These are phyloP conservation scores for Aplosporella prunicola DNA, from an alignment of 2,329 filamentous ascomycete genomes.

Conservation along the genomic window DNA sequence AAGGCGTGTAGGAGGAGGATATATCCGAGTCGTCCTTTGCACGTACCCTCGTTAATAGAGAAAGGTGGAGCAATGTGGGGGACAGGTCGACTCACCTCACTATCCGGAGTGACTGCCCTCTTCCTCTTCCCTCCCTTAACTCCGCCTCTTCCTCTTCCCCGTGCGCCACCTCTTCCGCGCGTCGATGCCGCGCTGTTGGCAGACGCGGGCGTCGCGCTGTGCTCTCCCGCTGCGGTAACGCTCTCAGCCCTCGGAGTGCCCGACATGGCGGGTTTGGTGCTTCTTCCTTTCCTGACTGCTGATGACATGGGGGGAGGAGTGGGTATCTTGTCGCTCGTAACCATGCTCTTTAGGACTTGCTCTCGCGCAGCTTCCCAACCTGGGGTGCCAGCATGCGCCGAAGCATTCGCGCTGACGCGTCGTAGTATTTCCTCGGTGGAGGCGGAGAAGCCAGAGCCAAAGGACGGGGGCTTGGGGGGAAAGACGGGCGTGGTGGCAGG, in stretches of 20 bases:
- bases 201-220: constrained; percentile 12
- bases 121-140: constrained; percentile 31
- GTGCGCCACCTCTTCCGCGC: constrained; percentile 29
- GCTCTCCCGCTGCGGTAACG: constrained; percentile 18
- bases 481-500: constrained; percentile 2
- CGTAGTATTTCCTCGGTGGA: constrained; percentile 35
- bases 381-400: constrained; percentile 24
- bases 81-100: constrained; percentile 22
- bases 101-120: constrained; percentile 27
- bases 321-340: constrained; percentile 34
- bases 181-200: constrained; percentile 18
- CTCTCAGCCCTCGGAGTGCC: constrained; percentile 26
- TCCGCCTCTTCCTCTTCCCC: constrained; percentile 28
- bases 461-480: constrained; percentile 3
- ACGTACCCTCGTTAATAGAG: background rate
- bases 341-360: constrained; percentile 36
- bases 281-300: constrained; percentile 20
- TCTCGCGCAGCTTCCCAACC: constrained; percentile 39
- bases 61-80: background rate
- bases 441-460: constrained; percentile 22
- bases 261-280: background rate
- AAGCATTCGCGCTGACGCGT: constrained; percentile 26
- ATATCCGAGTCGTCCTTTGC: constrained; percentile 28
- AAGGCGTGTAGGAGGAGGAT: constrained; percentile 41
- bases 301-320: constrained; percentile 26